A percentile compares a stretch with the other conserved stretches of the same genome.
Evolutionary conservation across 192 early-diverging fungal species (phyloP).

Genomic region (Rhizophlyctis rosea): DNA sequence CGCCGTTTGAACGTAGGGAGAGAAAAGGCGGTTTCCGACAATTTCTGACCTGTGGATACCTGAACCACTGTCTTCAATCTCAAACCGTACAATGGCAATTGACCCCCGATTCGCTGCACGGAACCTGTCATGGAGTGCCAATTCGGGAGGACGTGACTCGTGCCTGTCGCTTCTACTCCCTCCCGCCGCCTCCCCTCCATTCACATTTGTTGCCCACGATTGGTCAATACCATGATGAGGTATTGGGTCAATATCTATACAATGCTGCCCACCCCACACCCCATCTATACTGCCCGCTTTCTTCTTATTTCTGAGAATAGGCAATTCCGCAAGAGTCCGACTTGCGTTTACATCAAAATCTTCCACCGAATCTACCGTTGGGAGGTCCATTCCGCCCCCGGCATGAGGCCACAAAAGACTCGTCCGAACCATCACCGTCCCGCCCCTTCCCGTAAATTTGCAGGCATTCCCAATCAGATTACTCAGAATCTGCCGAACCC

Average conservation of each 20-base stretch:
- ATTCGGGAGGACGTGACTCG: no score
- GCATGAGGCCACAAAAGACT: slow-evolving; percentile 7
- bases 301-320: no score
- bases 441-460: slow-evolving; percentile 25
- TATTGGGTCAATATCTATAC: slow-evolving; percentile 16
- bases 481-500: slow-evolving; percentile 22
- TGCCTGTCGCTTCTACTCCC: no score
- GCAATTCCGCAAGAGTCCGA: no score
- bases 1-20: slow-evolving; percentile 29
- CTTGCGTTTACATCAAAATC: slow-evolving; percentile 2
- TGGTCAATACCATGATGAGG: no score
- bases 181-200: slow-evolving; percentile 10
- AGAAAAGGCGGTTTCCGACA: slow-evolving; percentile 23
- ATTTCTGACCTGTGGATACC: slow-evolving; percentile 17
- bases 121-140: no score
- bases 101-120: no score
- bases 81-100: no score
- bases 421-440: slow-evolving; percentile 20
- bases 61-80: slow-evolving; percentile 24
- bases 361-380: not conserved
- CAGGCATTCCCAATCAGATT: slow-evolving; percentile 25
- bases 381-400: not conserved
- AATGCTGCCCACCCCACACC: not conserved
- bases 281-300: not conserved
- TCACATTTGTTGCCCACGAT: slow-evolving; percentile 6